Conservation (phyloP, 306 rosid species). For the Macrotyloma uniflorum region DNA sequence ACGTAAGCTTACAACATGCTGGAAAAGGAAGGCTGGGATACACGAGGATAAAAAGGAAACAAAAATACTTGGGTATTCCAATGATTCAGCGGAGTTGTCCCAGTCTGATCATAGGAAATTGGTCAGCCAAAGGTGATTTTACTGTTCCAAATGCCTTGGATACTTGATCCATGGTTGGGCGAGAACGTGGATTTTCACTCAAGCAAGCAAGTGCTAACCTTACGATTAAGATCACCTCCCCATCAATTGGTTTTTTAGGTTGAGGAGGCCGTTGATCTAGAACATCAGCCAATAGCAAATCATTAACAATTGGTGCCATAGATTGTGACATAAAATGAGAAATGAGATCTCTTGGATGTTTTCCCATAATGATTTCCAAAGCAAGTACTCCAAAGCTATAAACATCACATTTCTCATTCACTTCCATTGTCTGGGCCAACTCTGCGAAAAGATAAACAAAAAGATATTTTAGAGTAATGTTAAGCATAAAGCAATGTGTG, state of each 20-base stretch:
- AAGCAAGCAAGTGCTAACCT: conserved; percentile 32
- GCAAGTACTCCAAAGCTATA: conserved; percentile 41
- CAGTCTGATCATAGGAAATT: conserved; percentile 9
- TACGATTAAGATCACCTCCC: conserved; percentile 26
- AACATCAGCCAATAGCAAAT: conserved; percentile 23
- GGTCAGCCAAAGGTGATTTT: background rate
- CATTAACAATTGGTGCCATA: background rate
- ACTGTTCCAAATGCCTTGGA: conserved; percentile 24
- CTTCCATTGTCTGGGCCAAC: conserved; percentile 27
- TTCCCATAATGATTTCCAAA: conserved; percentile 45
- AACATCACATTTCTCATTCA: conserved; percentile 31
- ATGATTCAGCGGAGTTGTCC: conserved; percentile 32
- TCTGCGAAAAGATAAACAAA: conserved; percentile 2
- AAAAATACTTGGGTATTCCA: background rate
- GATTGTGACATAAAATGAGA: conserved; percentile 1
- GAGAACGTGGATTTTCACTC: conserved; percentile 17
- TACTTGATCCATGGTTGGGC: conserved; percentile 41
- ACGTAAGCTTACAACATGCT: background rate
- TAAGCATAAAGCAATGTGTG: background rate
- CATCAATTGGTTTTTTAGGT: background rate
- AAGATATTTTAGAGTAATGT: background rate
- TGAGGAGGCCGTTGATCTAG: conserved; percentile 32
- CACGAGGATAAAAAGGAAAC: background rate
- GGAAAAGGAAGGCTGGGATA: background rate
- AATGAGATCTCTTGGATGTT: conserved; percentile 41